Conservation (phyloP, 805 yeast genomes). For the Candida saitoana region DNA sequence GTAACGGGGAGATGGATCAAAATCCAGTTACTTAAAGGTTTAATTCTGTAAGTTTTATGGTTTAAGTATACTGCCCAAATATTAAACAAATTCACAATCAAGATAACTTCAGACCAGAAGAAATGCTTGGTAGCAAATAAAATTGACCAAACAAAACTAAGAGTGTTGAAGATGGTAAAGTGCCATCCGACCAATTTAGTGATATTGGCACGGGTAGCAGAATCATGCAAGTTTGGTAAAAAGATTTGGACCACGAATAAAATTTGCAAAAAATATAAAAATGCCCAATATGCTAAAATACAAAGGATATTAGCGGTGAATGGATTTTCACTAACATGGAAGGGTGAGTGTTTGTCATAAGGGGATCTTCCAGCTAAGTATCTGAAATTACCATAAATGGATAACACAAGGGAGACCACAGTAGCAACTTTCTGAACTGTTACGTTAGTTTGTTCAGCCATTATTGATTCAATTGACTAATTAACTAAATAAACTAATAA, state of each 20-base stretch:
- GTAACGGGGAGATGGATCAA: constrained; percentile 61
- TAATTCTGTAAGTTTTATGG: constrained; percentile 56
- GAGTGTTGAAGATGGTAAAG: constrained; percentile 57
- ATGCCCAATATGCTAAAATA: constrained; percentile 54
- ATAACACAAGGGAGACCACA: constrained; percentile 50
- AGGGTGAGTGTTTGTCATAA: constrained; percentile 43
- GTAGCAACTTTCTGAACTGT: constrained; percentile 41
- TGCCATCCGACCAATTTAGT: constrained; percentile 52
- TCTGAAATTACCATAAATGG: constrained; percentile 53
- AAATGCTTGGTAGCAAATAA: constrained; percentile 59
- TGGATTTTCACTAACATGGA: constrained; percentile 60
- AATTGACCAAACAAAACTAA: constrained; percentile 60
- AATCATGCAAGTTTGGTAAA: constrained; percentile 23
- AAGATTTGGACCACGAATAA: constrained; percentile 46
- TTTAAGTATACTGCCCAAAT: constrained; percentile 50
- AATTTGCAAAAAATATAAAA: constrained; percentile 51
- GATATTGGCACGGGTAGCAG: constrained; percentile 18
- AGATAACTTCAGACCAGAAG: constrained; percentile 53
- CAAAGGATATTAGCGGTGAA: constrained; percentile 56
- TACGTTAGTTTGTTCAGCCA: not conserved
- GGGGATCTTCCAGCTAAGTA: constrained; percentile 56
- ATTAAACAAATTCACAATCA: constrained; percentile 58
- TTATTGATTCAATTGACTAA: too few species aligned
- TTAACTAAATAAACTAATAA: too few species aligned
- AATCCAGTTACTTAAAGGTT: constrained; percentile 49